Evolutionary conservation across 2,329 filamentous ascomycete species (phyloP).

Genomic region (Aspergillus latus): DNA sequence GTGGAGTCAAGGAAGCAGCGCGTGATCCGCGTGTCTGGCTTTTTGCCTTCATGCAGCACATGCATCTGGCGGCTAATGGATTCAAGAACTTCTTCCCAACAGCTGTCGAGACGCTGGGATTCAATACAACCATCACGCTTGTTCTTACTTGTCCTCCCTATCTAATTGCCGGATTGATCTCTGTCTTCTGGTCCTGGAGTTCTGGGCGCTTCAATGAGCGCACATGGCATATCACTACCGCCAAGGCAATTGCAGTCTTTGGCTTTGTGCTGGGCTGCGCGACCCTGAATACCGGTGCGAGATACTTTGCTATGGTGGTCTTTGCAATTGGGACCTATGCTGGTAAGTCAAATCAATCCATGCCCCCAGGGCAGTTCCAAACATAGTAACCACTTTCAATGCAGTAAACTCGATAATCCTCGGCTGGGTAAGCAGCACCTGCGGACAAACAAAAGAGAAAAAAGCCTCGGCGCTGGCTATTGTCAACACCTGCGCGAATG

Average conservation of each 20-base stretch:
- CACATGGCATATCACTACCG: slow-evolving; percentile 34
- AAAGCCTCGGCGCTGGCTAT: slow-evolving; percentile 45
- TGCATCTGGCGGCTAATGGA: slow-evolving; percentile 46
- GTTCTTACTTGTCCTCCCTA: slow-evolving; percentile 51
- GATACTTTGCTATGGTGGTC: slow-evolving; percentile 37
- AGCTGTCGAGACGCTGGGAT: slow-evolving; percentile 48
- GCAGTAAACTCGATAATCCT: slow-evolving; percentile 45
- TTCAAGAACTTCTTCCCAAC: slow-evolving; percentile 50
- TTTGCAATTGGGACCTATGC: slow-evolving; percentile 33
- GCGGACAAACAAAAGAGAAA: slow-evolving; percentile 47
- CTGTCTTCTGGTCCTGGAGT: slow-evolving; percentile 52
- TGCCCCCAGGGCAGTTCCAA: neutral
- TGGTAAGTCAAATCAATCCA: neutral
- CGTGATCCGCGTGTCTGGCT: slow-evolving; percentile 41
- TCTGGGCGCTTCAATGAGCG: slow-evolving; percentile 46
- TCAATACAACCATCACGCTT: slow-evolving; percentile 49
- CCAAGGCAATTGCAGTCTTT: slow-evolving; percentile 28
- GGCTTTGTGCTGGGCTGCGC: slow-evolving; percentile 33
- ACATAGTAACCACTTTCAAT: neutral
- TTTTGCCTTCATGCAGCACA: slow-evolving; percentile 48
- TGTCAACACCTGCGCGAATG: slow-evolving; percentile 44
- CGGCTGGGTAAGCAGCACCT: slow-evolving; percentile 43
- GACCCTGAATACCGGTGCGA: slow-evolving; percentile 30
- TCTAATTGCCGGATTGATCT: slow-evolving; percentile 49
- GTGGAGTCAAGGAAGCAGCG: slow-evolving; percentile 38